phyloP scores from a whole-genome alignment of 2,329 filamentous ascomycete genomes.

The Coccinonectria pachysandricola region DNA sequence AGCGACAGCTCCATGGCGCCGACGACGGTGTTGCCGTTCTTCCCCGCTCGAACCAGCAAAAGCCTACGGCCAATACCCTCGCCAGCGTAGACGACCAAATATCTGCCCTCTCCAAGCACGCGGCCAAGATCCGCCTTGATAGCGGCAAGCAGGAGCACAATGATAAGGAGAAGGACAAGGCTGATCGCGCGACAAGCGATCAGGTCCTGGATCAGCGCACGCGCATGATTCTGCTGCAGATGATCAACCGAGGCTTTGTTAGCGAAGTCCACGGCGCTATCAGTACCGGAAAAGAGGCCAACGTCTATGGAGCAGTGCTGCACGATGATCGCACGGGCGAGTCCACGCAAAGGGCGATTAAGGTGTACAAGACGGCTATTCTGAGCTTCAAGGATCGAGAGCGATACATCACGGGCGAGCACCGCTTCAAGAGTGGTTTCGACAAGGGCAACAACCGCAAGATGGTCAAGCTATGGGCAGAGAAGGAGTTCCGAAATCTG shows the following conservation, averaged over 20 bases:
- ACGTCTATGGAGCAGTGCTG: slow-evolving; percentile 85
- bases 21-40: slow-evolving; percentile 35
- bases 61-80: slow-evolving; percentile 67
- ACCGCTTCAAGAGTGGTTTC: slow-evolving; percentile 80
- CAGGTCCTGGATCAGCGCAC: slow-evolving; percentile 91
- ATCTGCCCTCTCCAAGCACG: slow-evolving; percentile 72
- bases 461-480: slow-evolving; percentile 98
- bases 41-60: slow-evolving; percentile 67
- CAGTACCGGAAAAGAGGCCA: slow-evolving; percentile 95
- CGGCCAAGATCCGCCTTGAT: slow-evolving; percentile 74
- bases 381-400: slow-evolving; percentile 96
- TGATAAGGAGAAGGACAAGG: slow-evolving; percentile 72
- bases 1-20: slow-evolving; percentile 52
- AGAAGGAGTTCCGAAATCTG: slow-evolving; percentile 95
- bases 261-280: slow-evolving; percentile 91
- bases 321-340: slow-evolving; percentile 43
- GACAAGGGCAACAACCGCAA: slow-evolving; percentile 91
- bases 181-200: slow-evolving; percentile 86
- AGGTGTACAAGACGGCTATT: slow-evolving; percentile 98
- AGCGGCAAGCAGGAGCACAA: slow-evolving; percentile 42
- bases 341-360: slow-evolving; percentile 73
- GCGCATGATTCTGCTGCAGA: slow-evolving; percentile 88
- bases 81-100: slow-evolving; percentile 82
- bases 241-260: slow-evolving; percentile 86
- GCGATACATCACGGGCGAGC: slow-evolving; percentile 90